A percentile compares a stretch with the other conserved stretches of the same genome.
Evolutionary conservation across 2,329 filamentous ascomycete species (phyloP).

Genomic region (Fusarium irregulare): DNA sequence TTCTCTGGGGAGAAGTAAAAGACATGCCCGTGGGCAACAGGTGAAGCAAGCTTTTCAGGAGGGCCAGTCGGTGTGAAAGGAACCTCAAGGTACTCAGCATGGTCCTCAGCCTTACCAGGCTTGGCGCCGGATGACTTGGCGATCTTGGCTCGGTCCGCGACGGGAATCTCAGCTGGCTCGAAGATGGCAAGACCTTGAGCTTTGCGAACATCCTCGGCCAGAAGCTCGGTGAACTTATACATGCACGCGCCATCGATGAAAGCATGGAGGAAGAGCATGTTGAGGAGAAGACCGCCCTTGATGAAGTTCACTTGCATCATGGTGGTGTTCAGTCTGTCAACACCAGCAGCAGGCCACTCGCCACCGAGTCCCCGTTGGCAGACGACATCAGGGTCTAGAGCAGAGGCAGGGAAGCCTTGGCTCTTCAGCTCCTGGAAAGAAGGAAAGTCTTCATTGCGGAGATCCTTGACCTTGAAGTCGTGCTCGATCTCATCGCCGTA

Average conservation of each 20-base stretch:
- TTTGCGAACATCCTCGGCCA: slow-evolving; percentile 9
- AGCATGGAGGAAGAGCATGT: slow-evolving; percentile 11
- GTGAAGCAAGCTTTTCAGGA: slow-evolving; percentile 10
- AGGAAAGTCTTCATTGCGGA: slow-evolving; percentile 7
- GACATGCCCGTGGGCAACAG: slow-evolving; percentile 8
- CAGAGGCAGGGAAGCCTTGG: not conserved
- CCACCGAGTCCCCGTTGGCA: slow-evolving; percentile 16
- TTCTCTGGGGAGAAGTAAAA: slow-evolving; percentile 19
- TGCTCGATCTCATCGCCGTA: slow-evolving; percentile 22
- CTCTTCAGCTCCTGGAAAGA: slow-evolving; percentile 11
- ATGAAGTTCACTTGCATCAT: slow-evolving; percentile 18
- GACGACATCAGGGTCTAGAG: slow-evolving; percentile 7
- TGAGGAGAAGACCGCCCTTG: slow-evolving; percentile 3
- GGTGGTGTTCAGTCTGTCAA: slow-evolving; percentile 7
- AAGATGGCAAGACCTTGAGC: not conserved
- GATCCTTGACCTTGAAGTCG: slow-evolving; percentile 19
- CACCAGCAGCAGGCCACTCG: slow-evolving; percentile 16
- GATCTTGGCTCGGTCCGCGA: slow-evolving; percentile 1
- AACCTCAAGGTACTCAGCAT: slow-evolving; percentile 10
- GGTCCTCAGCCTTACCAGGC: slow-evolving; percentile 11
- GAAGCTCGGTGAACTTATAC: slow-evolving; percentile 20
- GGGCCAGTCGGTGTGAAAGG: slow-evolving; percentile 8
- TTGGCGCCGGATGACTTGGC: slow-evolving; percentile 4
- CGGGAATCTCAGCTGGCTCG: not conserved
- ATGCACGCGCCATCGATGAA: not conserved